Evolutionary conservation across 768 basidiomycete genomes (phyloP).

Genomic region (Collybiopsis confluens): DNA sequence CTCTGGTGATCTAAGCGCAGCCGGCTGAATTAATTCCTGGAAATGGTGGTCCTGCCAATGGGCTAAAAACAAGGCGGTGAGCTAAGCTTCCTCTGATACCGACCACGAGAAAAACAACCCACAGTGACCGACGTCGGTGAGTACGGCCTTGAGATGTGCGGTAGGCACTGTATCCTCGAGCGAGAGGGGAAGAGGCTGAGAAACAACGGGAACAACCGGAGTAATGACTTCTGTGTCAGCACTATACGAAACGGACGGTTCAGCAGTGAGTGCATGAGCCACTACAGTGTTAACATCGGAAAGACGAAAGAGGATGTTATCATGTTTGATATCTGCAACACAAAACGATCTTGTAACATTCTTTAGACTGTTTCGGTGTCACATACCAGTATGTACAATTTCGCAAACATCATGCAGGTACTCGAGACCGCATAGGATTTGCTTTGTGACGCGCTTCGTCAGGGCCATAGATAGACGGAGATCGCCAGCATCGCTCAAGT

Average conservation of each 20-base stretch:
- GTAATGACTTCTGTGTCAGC: no score
- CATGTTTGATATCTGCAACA: conserved; percentile 15
- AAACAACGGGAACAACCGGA: not conserved
- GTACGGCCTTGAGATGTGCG: conserved; percentile 6
- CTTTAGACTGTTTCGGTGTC: not conserved
- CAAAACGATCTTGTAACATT: not conserved
- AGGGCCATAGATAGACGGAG: conserved; percentile 9
- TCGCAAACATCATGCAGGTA: conserved; percentile 39
- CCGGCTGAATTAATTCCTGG: conserved; percentile 17
- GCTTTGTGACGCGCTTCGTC: conserved; percentile 18
- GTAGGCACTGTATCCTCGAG: conserved; percentile 2
- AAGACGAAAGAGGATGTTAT: conserved; percentile 14
- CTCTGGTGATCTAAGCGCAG: conserved; percentile 25
- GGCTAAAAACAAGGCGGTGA: conserved; percentile 1
- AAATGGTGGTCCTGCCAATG: conserved; percentile 5
- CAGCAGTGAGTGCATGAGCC: not conserved
- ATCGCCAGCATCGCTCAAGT: conserved; percentile 32
- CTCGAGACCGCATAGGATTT: conserved; percentile 47
- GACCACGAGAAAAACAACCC: not conserved
- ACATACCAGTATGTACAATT: conserved; percentile 26
- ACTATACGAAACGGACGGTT: not conserved
- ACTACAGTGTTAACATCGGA: not conserved
- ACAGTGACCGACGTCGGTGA: conserved; percentile 15
- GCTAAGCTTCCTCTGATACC: conserved; percentile 5
- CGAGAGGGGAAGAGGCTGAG: not conserved